A percentile compares a stretch with the other conserved stretches of the same genome.
phyloP scores from a whole-genome alignment of 2,329 filamentous ascomycete species.

The Westerdykella sp. region DNA sequence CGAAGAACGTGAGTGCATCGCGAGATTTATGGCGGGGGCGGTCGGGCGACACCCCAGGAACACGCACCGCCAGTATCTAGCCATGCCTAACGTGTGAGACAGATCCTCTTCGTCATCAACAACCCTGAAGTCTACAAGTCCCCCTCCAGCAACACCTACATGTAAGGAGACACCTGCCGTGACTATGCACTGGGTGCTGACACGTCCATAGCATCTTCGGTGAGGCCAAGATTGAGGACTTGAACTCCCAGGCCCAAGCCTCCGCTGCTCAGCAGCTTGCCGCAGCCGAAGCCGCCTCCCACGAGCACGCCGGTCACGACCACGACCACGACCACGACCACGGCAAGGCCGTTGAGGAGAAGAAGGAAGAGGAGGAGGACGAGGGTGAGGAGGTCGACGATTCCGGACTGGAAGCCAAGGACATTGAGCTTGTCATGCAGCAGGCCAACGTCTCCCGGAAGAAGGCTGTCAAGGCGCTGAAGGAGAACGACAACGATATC shows the following conservation, averaged over 20 bases:
- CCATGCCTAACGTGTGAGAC: constrained; percentile 4
- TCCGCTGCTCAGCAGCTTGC: constrained; percentile 94
- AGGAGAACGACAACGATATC: constrained; percentile 99
- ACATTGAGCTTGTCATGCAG: constrained; percentile 98
- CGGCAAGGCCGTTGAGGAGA: constrained; percentile 61
- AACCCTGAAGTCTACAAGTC: constrained; percentile 99
- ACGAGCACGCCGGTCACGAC: constrained; percentile 66
- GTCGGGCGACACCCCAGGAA: constrained; percentile 11
- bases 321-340: constrained; percentile 60
- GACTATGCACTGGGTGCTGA: constrained; percentile 12
- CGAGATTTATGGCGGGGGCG: background rate
- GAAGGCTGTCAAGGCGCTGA: constrained; percentile 97
- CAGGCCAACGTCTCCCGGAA: constrained; percentile 95
- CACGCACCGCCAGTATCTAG: background rate
- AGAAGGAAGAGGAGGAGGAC: constrained; percentile 75
- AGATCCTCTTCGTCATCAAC: constrained; percentile 99
- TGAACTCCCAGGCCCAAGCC: constrained; percentile 96
- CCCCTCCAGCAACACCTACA: constrained; percentile 98
- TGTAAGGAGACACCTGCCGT: constrained; percentile 58
- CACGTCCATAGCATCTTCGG: constrained; percentile 74
- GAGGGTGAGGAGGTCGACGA: constrained; percentile 95
- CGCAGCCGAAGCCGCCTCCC: constrained; percentile 58
- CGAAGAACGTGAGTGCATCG: constrained; percentile 82
- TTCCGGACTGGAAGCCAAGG: constrained; percentile 92
- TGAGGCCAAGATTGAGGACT: constrained; percentile 99